Evolutionary conservation across 169 alveolate species (phyloP).

Genomic region (Cryptosporidium felis): DNA sequence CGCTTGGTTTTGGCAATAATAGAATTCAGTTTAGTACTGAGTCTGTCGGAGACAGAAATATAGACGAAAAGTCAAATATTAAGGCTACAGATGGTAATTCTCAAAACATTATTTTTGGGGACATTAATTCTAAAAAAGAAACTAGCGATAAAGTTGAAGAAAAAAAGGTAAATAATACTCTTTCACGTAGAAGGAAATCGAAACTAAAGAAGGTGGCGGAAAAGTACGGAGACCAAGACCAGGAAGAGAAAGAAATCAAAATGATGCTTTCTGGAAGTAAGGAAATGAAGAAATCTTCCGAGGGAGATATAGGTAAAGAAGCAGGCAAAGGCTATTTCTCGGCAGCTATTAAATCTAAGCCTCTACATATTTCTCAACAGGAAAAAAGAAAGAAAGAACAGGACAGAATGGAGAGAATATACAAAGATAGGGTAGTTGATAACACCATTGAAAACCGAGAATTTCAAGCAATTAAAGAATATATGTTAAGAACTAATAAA

Average conservation of each 20-base stretch:
- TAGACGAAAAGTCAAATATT: too few relatives aligned
- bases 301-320: background rate
- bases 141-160: too few relatives aligned
- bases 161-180: slow-evolving; percentile 32
- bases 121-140: too few relatives aligned
- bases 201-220: slow-evolving; percentile 80
- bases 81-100: too few relatives aligned
- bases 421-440: slow-evolving; percentile 46
- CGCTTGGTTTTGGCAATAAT: background rate
- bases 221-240: slow-evolving; percentile 84
- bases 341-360: background rate
- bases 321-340: background rate
- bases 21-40: too few relatives aligned
- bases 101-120: too few relatives aligned
- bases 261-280: slow-evolving; percentile 82
- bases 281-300: slow-evolving; percentile 75
- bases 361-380: slow-evolving; percentile 30
- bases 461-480: slow-evolving; percentile 14
- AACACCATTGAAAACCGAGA: slow-evolving; percentile 62
- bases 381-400: slow-evolving; percentile 62
- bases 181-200: slow-evolving; percentile 80
- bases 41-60: too few relatives aligned
- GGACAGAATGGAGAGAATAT: slow-evolving; percentile 35
- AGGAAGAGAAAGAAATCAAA: slow-evolving; percentile 82
- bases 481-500: slow-evolving; percentile 26